Evolutionary conservation across 805 yeast genomes (phyloP).

Genomic region (Blastobotrys chiropterorum): DNA sequence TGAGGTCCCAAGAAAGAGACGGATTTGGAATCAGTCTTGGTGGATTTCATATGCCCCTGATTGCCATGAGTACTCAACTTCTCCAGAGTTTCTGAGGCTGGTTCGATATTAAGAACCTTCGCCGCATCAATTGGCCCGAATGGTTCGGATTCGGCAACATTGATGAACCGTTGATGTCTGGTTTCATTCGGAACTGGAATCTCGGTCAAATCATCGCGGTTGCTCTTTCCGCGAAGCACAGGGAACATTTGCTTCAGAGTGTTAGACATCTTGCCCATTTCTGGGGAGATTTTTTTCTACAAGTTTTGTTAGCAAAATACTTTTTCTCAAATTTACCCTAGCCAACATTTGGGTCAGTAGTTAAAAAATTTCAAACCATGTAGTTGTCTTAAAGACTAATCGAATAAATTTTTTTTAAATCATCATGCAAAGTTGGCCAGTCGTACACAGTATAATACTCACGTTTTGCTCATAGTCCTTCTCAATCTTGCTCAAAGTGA

Average conservation of each 20-base stretch:
- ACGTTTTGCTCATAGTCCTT: conserved; percentile 25
- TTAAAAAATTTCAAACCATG: conserved; percentile 44
- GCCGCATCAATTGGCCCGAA: conserved; percentile 97
- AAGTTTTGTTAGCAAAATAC: too few species aligned
- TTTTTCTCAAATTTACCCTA: too few species aligned
- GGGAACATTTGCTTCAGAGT: conserved; percentile 81
- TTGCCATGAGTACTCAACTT: conserved; percentile 49
- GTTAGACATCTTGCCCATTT: conserved; percentile 51
- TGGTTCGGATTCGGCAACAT: conserved; percentile 91
- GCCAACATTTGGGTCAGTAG: too few species aligned
- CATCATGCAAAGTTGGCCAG: conserved; percentile 34
- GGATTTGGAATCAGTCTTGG: conserved; percentile 24
- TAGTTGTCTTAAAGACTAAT: conserved; percentile 74
- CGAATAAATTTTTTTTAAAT: conserved; percentile 43
- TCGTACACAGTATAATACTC: background rate
- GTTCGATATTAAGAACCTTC: conserved; percentile 68
- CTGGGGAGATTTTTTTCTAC: conserved; percentile 46
- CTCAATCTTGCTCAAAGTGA: conserved; percentile 63
- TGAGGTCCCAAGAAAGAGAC: conserved; percentile 47
- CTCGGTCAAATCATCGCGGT: conserved; percentile 75
- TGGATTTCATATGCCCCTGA: conserved; percentile 7
- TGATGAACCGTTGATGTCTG: conserved; percentile 70
- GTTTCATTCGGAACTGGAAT: conserved; percentile 87
- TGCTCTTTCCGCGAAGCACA: conserved; percentile 13
- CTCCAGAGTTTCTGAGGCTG: conserved; percentile 75